Conservation (phyloP, 2,329 filamentous ascomycete species). For the Westerdykella aurantiaca region DNA sequence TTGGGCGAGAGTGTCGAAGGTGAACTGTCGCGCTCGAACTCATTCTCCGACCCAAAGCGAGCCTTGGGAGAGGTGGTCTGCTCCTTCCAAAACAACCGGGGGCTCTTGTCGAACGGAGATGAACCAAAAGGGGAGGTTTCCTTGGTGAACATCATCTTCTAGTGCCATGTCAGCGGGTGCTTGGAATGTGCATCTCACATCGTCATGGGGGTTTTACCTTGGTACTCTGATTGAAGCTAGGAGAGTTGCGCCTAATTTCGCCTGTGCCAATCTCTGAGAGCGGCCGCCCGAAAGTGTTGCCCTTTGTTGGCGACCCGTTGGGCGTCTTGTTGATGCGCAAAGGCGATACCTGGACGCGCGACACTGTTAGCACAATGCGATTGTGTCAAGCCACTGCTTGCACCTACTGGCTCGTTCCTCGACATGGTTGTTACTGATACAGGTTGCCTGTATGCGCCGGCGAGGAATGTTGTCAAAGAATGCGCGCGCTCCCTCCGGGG, state of each 20-base stretch:
- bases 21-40: conserved; percentile 52
- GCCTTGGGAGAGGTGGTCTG: conserved; percentile 58
- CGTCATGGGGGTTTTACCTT: conserved; percentile 53
- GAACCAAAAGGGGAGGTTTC: conserved; percentile 82
- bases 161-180: conserved; percentile 18
- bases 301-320: conserved; percentile 60
- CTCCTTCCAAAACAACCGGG: conserved; percentile 85
- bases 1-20: conserved; percentile 62
- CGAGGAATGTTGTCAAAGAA: conserved; percentile 30
- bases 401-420: conserved; percentile 38
- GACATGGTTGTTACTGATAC: conserved; percentile 33
- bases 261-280: conserved; percentile 85
- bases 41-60: conserved; percentile 64
- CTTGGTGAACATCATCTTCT: conserved; percentile 64
- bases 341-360: conserved; percentile 60
- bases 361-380: not conserved
- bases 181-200: conserved; percentile 11
- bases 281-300: conserved; percentile 58
- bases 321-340: conserved; percentile 69
- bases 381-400: not conserved
- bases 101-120: conserved; percentile 69
- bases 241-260: conserved; percentile 83
- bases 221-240: conserved; percentile 72
- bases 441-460: conserved; percentile 18
- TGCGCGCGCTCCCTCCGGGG: conserved; percentile 27